Base-by-base conservation (phyloP, 2,329 filamentous ascomycete species). In the Atkinsonella texensis region DNA sequence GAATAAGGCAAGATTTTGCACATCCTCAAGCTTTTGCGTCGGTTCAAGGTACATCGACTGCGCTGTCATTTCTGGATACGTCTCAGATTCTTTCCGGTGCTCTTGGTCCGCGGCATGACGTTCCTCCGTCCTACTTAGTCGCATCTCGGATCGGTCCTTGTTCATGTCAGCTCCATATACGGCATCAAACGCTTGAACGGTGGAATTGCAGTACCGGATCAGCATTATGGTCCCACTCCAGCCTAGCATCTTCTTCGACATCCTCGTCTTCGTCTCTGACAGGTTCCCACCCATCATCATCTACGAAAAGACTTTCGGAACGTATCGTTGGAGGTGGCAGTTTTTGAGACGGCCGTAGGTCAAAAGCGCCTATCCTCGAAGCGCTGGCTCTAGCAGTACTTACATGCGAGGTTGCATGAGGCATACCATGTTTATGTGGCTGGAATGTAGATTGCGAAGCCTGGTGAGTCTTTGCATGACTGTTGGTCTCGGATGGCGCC, bases 201-300 rank as follows among this genome's bases (percentile, higher is more conserved):
- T 12, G 13, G 13, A 39, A 13, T 49, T 11, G 49, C 66, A 75
- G 72, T 67, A 84, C 82, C 56, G 75, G 73, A 46, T 84, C 76
- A 39, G 76, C 79, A 60, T 78, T 85, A 49, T 82, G 76, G 65
- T 89, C 84, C 87, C 87, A 91, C 39, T 82, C 83, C 44, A 90
- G 69, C 58, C 82, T 81, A 48, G 82, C 80, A 56, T 81, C 77
- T 50, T 81, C 79, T 32, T 83, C 82, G 7, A 80, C 79, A 12
- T 83, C 76, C 32, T 83, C 80, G 20, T 78, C 81, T 3, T 75
- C 73, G 31, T 77, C 69, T 45, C 63, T 76, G 2, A 85, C 73
- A 2, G 86, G 85, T 56, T 89, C 84, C 86, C 87, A 91, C 44
- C 76, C 73, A 55, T 88, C 84, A 23, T 88, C 84, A 32, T 87